Conservation (phyloP, 2,329 filamentous ascomycete species). For the Botrytis fabae region DNA sequence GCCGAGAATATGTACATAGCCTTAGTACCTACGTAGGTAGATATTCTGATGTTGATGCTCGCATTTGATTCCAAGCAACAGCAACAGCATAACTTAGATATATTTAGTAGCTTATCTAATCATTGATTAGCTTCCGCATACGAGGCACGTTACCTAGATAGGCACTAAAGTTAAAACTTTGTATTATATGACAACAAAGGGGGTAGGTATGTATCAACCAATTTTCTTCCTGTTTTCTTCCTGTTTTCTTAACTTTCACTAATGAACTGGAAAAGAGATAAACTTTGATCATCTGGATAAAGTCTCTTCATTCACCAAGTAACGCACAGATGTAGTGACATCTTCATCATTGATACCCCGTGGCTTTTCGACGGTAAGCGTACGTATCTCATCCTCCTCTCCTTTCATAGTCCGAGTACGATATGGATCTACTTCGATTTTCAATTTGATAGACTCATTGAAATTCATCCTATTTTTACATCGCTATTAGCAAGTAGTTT, state of each 20-base stretch:
- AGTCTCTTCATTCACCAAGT: neutral
- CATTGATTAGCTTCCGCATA: neutral
- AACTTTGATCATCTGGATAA: neutral
- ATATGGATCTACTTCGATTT: neutral
- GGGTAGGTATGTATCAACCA: neutral
- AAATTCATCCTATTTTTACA: neutral
- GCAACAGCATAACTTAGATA: neutral
- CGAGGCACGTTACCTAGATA: neutral
- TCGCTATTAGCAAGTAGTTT: constrained; percentile 2
- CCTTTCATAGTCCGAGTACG: neutral
- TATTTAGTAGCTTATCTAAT: neutral
- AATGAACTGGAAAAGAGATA: neutral
- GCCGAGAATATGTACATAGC: neutral
- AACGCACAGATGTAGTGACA: constrained; percentile 9
- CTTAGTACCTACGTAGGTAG: neutral
- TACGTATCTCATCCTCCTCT: neutral
- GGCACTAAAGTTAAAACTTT: neutral
- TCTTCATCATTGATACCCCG: neutral
- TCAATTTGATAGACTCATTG: neutral
- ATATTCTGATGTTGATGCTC: neutral
- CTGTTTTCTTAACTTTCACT: neutral
- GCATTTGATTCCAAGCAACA: neutral
- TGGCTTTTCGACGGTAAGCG: neutral
- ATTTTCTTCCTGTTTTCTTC: neutral
- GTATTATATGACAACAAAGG: neutral